A percentile compares a stretch with the other conserved stretches of the same genome.
Evolutionary conservation across 352 stramenopile species (phyloP).

Genomic region (Phytophthora citricola): DNA sequence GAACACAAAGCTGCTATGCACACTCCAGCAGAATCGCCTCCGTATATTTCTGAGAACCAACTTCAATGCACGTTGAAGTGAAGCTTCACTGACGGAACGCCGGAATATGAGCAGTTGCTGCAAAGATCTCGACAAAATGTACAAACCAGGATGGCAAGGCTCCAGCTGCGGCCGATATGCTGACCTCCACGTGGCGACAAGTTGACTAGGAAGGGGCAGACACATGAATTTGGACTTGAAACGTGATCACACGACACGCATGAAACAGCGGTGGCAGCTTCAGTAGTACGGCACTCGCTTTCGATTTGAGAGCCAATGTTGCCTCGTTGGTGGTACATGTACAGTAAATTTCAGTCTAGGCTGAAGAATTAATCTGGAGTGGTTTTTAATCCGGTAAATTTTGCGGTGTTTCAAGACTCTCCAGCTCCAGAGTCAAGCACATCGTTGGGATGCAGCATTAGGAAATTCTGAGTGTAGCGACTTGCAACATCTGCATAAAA

Average conservation of each 20-base stretch:
- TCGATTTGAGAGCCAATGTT: too few relatives aligned
- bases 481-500: conserved; percentile 1
- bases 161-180: background rate
- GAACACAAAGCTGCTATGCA: background rate
- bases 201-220: background rate
- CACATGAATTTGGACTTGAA: background rate
- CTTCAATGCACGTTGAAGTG: background rate
- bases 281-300: too few relatives aligned
- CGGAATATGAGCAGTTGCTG: too few relatives aligned
- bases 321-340: too few relatives aligned
- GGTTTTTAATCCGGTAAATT: too few relatives aligned
- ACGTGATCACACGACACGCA: background rate
- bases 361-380: too few relatives aligned
- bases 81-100: too few relatives aligned
- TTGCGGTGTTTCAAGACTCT: background rate
- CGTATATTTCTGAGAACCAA: background rate
- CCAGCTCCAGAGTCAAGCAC: conserved; percentile 4
- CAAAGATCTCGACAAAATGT: too few relatives aligned
- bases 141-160: background rate
- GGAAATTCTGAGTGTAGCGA: conserved; percentile 15
- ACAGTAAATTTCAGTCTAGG: too few relatives aligned
- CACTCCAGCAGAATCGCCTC: background rate
- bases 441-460: conserved; percentile 17
- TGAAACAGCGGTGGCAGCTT: too few relatives aligned
- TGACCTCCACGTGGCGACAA: background rate